Conservation (phyloP, 345 rosid genomes). For the Psidium guajava region DNA sequence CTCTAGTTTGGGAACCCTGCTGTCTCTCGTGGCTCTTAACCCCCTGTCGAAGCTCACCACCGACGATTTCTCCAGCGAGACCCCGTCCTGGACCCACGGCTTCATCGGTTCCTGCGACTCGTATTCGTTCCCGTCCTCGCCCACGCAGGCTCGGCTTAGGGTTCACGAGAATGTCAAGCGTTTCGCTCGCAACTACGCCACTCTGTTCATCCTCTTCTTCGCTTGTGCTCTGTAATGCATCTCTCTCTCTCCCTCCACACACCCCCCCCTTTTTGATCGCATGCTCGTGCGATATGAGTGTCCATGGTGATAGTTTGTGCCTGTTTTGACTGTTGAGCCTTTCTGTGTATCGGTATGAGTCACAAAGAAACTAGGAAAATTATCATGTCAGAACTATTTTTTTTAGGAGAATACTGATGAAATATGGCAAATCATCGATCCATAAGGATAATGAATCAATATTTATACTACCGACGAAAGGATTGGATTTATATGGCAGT, state of each 20-base stretch:
- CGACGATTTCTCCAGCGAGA: constrained; percentile 58
- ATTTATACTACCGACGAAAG: neutral
- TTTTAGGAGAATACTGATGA: neutral
- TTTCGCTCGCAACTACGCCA: constrained; percentile 73
- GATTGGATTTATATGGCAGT: neutral
- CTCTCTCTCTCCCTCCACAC: neutral
- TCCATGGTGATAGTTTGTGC: neutral
- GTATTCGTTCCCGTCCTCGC: constrained; percentile 72
- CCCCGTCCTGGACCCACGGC: constrained; percentile 72
- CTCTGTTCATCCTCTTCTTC: constrained; percentile 66
- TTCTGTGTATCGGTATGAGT: no score
- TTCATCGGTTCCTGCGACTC: constrained; percentile 61
- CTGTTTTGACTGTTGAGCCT: neutral
- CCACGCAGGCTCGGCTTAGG: constrained; percentile 63
- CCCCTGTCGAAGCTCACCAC: constrained; percentile 85
- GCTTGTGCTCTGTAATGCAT: constrained; percentile 64
- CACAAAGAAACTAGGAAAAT: neutral
- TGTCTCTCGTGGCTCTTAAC: constrained; percentile 61
- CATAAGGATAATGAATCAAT: neutral
- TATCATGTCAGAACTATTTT: neutral
- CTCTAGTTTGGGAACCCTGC: constrained; percentile 25
- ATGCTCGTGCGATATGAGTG: neutral
- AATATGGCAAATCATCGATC: neutral
- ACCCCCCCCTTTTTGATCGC: neutral
- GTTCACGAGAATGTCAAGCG: constrained; percentile 89